Percentiles rank a stretch among this genome's conserved stretches.
Conservation (phyloP, 1,284 basidiomycete species). For the Malassezia cuniculi region DNA sequence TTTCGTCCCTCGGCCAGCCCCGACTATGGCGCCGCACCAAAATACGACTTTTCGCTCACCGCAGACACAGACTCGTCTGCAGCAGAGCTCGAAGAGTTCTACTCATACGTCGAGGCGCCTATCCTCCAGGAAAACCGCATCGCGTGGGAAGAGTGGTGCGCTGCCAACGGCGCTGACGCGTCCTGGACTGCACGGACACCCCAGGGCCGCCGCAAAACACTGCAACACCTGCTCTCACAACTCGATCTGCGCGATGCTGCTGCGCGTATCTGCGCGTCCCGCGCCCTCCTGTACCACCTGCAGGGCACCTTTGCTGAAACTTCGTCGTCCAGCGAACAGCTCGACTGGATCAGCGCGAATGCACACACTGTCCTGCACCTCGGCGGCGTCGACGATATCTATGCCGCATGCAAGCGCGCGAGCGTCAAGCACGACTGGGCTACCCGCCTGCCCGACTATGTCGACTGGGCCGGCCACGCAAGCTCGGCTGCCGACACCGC, state of each 20-base stretch:
- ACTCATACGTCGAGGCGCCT: slow-evolving; percentile 89
- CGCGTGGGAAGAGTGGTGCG: slow-evolving; percentile 60
- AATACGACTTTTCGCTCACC: slow-evolving; percentile 32
- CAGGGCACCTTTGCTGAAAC: slow-evolving; percentile 83
- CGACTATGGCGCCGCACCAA: not conserved
- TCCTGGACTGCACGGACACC: slow-evolving; percentile 31
- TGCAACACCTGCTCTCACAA: slow-evolving; percentile 28
- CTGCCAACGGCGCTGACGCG: slow-evolving; percentile 5
- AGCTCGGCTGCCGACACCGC: slow-evolving; percentile 17
- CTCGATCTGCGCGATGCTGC: slow-evolving; percentile 35
- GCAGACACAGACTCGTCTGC: slow-evolving; percentile 80
- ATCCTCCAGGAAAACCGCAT: slow-evolving; percentile 75
- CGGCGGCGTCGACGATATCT: slow-evolving; percentile 70
- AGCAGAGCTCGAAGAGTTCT: slow-evolving; percentile 95
- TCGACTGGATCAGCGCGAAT: slow-evolving; percentile 91
- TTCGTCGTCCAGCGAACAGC: slow-evolving; percentile 75
- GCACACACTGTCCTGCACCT: slow-evolving; percentile 70
- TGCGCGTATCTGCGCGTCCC: slow-evolving; percentile 28
- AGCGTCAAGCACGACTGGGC: slow-evolving; percentile 66
- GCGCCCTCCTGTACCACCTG: slow-evolving; percentile 29
- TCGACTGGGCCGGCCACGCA: slow-evolving; percentile 17
- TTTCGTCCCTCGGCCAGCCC: too few relatives aligned
- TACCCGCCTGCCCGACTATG: slow-evolving; percentile 38
- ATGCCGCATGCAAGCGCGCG: slow-evolving; percentile 79
- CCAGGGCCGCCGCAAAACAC: slow-evolving; percentile 22